Percentiles rank a stretch among this genome's conserved stretches.
Evolutionary conservation across 257 asterid genomes (phyloP).

Genomic region (Datura wrightii): DNA sequence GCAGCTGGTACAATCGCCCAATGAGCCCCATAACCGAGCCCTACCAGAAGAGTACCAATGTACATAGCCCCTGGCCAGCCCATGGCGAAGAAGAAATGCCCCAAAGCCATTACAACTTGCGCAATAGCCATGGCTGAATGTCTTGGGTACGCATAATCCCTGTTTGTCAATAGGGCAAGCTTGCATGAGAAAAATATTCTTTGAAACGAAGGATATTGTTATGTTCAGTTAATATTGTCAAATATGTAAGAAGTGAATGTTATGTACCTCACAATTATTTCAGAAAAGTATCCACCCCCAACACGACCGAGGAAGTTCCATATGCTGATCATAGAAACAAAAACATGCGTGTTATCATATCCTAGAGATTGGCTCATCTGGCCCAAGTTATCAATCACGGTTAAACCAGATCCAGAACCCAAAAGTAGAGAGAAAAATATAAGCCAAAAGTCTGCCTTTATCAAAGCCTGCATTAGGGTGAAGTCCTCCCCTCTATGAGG

Average conservation of each 20-base stretch:
- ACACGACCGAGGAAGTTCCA: slow-evolving; percentile 67
- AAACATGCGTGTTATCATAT: slow-evolving; percentile 55
- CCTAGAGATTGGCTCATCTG: slow-evolving; percentile 66
- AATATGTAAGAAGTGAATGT: not conserved
- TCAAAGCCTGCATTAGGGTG: slow-evolving; percentile 55
- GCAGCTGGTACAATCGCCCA: slow-evolving; percentile 98
- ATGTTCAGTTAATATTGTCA: not conserved
- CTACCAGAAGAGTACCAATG: slow-evolving; percentile 85
- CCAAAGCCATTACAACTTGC: slow-evolving; percentile 78
- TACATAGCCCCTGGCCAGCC: slow-evolving; percentile 95
- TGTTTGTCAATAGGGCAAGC: slow-evolving; percentile 39
- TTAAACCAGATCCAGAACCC: slow-evolving; percentile 64
- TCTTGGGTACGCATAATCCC: slow-evolving; percentile 91
- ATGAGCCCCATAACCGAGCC: slow-evolving; percentile 96
- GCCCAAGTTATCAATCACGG: slow-evolving; percentile 62
- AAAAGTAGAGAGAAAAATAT: slow-evolving; percentile 58
- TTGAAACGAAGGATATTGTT: not conserved
- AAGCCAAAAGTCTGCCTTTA: slow-evolving; percentile 61
- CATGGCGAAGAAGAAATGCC: slow-evolving; percentile 86
- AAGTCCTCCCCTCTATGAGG: slow-evolving; percentile 66
- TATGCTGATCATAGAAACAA: slow-evolving; percentile 65
- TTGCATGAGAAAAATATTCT: slow-evolving; percentile 30
- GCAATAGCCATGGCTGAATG: slow-evolving; percentile 77
- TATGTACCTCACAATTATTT: slow-evolving; percentile 53
- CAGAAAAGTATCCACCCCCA: slow-evolving; percentile 66